Evolutionary conservation across 2,329 filamentous ascomycete species (phyloP).

Genomic region (Penicillium sumatraense): DNA sequence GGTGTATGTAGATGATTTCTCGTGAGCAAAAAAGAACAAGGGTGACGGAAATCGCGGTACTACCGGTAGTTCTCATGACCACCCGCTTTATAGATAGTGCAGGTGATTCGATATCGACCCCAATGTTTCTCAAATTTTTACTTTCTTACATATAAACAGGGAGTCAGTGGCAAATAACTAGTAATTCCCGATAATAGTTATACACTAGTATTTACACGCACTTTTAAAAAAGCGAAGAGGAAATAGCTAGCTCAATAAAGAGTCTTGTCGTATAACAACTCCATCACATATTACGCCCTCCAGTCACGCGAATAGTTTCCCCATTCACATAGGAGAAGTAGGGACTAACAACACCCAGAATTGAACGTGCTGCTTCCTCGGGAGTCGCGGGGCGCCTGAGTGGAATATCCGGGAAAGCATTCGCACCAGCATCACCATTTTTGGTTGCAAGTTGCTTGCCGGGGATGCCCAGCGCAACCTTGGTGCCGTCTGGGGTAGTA

Average conservation of each 20-base stretch:
- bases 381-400: conserved; percentile 76
- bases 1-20: background rate
- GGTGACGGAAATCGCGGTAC: background rate
- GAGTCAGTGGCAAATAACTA: too few relatives aligned
- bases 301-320: conserved; percentile 85
- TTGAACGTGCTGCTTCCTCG: conserved; percentile 76
- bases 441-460: conserved; percentile 54
- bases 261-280: background rate
- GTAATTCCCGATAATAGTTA: too few relatives aligned
- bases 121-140: background rate
- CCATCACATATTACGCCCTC: conserved; percentile 67
- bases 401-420: conserved; percentile 71
- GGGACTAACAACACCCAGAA: conserved; percentile 80
- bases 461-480: conserved; percentile 76
- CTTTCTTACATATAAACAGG: background rate
- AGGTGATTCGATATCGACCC: background rate
- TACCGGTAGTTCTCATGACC: background rate
- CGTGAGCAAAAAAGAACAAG: background rate
- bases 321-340: conserved; percentile 83
- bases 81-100: background rate
- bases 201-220: background rate
- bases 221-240: background rate
- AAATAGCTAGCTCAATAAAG: background rate
- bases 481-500: conserved; percentile 74
- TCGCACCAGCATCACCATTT: conserved; percentile 21